Percentiles rank a stretch among this genome's conserved stretches.
Conservation (phyloP, 345 rosid genomes). For the Excoecaria agallocha region DNA sequence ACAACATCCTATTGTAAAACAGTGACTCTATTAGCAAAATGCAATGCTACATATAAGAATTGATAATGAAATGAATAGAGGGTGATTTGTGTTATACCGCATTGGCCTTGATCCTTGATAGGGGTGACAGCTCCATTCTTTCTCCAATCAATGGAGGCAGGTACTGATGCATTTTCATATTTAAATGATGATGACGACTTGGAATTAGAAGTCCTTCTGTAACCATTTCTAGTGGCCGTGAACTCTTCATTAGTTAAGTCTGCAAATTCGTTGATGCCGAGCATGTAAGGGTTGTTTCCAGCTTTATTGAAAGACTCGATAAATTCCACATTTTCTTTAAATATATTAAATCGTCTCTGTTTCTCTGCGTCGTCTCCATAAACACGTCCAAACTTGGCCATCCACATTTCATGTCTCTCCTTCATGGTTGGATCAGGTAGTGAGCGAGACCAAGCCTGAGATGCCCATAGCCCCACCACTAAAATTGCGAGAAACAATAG, state of each 20-base stretch:
- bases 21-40: neutral
- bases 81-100: neutral
- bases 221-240: conserved; percentile 33
- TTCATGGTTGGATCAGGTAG: conserved; percentile 17
- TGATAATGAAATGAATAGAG: neutral
- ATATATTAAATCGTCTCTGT: conserved; percentile 25
- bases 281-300: conserved; percentile 32
- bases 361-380: conserved; percentile 26
- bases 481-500: neutral
- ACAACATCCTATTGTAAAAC: neutral
- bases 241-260: conserved; percentile 52
- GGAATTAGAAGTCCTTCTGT: conserved; percentile 21
- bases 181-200: conserved; percentile 14
- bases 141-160: conserved; percentile 7
- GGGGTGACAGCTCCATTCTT: conserved; percentile 7
- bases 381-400: conserved; percentile 21
- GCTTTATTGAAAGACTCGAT: conserved; percentile 29
- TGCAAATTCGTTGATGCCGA: conserved; percentile 42
- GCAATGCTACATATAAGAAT: neutral
- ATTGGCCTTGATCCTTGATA: conserved; percentile 7
- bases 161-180: conserved; percentile 16
- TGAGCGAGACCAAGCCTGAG: conserved; percentile 15
- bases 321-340: conserved; percentile 22
- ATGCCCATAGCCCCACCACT: conserved; percentile 2
- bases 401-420: conserved; percentile 37